Percentiles rank a stretch among this genome's conserved stretches.
These are phyloP conservation scores for Didymosphaeria variabile DNA, from an alignment of 2,329 filamentous ascomycete species.

Conservation along the genomic window DNA sequence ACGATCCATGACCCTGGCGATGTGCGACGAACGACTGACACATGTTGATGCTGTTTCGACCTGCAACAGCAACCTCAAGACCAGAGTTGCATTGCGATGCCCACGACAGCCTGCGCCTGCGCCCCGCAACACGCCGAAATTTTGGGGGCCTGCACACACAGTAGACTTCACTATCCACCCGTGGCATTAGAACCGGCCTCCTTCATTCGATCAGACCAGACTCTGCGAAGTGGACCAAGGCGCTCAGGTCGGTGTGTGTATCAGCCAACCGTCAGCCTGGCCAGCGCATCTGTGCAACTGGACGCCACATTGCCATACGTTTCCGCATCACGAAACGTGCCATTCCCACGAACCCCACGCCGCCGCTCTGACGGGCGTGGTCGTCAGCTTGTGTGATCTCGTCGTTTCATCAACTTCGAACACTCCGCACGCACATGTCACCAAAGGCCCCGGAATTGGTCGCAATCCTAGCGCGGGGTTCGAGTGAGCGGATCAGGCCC, in stretches of 20 bases:
- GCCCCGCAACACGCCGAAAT: background rate
- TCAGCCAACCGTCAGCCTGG: constrained; percentile 4
- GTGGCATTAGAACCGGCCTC: background rate
- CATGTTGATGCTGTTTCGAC: background rate
- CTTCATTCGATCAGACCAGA: constrained; percentile 3
- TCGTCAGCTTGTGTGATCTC: background rate
- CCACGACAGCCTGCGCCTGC: background rate
- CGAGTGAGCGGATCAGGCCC: background rate
- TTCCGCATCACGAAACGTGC: constrained; percentile 10
- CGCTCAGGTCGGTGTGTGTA: background rate
- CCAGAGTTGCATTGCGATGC: background rate
- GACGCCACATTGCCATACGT: background rate
- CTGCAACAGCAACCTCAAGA: background rate
- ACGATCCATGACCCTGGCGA: background rate
- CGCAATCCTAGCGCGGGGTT: constrained; percentile 1
- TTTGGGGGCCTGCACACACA: background rate
- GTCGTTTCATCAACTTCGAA: background rate
- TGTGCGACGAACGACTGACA: background rate
- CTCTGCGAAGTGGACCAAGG: background rate
- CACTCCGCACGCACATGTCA: constrained; percentile 1
- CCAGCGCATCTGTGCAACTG: constrained; percentile 6
- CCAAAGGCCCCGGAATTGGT: background rate
- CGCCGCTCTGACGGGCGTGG: background rate
- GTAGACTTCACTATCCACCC: background rate
- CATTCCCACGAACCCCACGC: constrained; percentile 9